A percentile compares a stretch with the other conserved stretches of the same genome.
phyloP scores from a whole-genome alignment of 768 basidiomycete species.

The Phaeotremella fagi region DNA sequence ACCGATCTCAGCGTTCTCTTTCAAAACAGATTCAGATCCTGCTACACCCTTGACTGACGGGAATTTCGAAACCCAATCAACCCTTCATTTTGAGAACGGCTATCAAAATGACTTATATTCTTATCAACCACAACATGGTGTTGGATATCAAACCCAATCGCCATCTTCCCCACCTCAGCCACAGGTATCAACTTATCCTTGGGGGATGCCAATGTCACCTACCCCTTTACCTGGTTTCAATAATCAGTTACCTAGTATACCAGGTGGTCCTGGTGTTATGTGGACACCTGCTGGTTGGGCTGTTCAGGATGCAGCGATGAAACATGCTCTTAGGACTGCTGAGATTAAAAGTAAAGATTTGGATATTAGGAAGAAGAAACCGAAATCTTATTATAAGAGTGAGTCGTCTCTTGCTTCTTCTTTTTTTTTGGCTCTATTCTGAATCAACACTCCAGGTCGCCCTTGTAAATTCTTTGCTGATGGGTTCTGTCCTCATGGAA shows the following conservation, averaged over 20 bases:
- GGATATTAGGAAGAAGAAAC: constrained; percentile 2
- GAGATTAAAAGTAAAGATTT: constrained; percentile 16
- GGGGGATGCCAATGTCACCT: constrained; percentile 42
- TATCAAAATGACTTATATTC: too few relatives aligned
- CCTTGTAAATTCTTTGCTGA: constrained; percentile 42
- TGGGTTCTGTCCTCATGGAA: constrained; percentile 43
- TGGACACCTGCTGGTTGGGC: constrained; percentile 45
- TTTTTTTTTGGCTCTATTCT: constrained; percentile 1
- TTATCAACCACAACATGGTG: neutral
- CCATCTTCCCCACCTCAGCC: neutral
- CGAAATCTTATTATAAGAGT: constrained; percentile 43
- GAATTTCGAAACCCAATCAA: too few relatives aligned
- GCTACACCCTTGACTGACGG: constrained; percentile 36
- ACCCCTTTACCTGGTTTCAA: constrained; percentile 5
- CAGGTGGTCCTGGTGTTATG: constrained; percentile 31
- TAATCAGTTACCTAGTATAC: constrained; percentile 6
- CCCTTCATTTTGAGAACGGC: too few relatives aligned
- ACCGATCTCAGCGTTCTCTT: constrained; percentile 29
- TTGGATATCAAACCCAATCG: neutral
- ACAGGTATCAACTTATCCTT: constrained; percentile 26
- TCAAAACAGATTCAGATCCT: constrained; percentile 39
- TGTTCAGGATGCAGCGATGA: constrained; percentile 43
- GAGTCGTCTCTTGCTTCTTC: constrained; percentile 8
- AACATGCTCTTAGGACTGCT: constrained; percentile 17
- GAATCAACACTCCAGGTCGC: constrained; percentile 16